Percentiles rank a stretch among this genome's conserved stretches.
These are phyloP conservation scores for Trichoderma parareesei DNA, from an alignment of 495 filamentous ascomycete genomes.

Conservation along the genomic window DNA sequence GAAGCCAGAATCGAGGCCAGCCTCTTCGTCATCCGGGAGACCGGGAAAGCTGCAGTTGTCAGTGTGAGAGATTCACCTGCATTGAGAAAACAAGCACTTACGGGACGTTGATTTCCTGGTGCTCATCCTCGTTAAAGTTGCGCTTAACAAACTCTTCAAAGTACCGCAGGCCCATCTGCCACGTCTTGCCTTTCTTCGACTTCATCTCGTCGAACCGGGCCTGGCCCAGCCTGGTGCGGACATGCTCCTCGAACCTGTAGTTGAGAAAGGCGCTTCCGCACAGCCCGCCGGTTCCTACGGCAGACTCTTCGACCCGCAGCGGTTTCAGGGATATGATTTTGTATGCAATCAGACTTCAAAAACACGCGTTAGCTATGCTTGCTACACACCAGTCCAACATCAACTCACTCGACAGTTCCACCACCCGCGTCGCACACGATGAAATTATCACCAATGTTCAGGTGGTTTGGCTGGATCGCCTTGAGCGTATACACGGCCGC, in stretches of 20 bases:
- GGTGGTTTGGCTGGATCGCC: conserved; percentile 55
- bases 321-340: conserved; percentile 53
- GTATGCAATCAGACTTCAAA: conserved; percentile 54
- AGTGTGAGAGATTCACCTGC: background rate
- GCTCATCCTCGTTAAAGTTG: conserved; percentile 68
- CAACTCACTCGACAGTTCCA: conserved; percentile 57
- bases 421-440: conserved; percentile 71
- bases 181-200: conserved; percentile 49
- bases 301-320: conserved; percentile 54
- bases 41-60: conserved; percentile 49
- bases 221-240: conserved; percentile 49
- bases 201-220: conserved; percentile 54
- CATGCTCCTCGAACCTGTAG: conserved; percentile 58
- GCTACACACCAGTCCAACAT: conserved; percentile 14
- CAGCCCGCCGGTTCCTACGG: conserved; percentile 54
- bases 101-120: conserved; percentile 61
- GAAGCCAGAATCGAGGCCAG: conserved; percentile 56
- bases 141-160: conserved; percentile 63
- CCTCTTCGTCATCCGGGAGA: conserved; percentile 57
- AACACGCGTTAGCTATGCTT: conserved; percentile 18
- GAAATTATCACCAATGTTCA: conserved; percentile 60
- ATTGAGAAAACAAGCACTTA: conserved; percentile 19
- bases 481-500: conserved; percentile 67
- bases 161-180: conserved; percentile 66
- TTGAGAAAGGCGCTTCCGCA: conserved; percentile 68